Evolutionary conservation across 2,329 filamentous ascomycete species (phyloP).

Genomic region (Colletotrichum spinosum): DNA sequence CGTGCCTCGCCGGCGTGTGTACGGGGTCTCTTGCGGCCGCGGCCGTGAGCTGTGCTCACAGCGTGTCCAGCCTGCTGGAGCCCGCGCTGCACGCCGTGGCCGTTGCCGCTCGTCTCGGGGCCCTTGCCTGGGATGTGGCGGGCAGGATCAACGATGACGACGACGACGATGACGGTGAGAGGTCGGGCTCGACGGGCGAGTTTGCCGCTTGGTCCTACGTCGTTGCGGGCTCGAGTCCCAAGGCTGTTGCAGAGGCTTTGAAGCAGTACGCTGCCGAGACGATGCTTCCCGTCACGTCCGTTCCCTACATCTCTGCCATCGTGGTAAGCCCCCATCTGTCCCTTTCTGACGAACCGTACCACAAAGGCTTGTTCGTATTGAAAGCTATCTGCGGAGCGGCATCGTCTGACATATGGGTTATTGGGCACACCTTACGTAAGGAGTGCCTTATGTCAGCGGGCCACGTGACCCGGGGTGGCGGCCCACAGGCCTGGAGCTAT

Average conservation of each 20-base stretch:
- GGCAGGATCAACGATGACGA: conserved; percentile 54
- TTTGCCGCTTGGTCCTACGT: conserved; percentile 15
- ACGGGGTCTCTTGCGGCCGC: conserved; percentile 76
- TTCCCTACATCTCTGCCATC: conserved; percentile 18
- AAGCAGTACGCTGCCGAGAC: conserved; percentile 9
- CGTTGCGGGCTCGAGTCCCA: background rate
- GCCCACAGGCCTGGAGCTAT: too few relatives aligned
- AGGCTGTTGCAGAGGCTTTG: background rate
- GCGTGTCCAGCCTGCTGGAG: conserved; percentile 70
- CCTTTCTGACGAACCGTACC: too few relatives aligned
- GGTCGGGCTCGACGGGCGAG: background rate
- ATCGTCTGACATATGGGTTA: too few relatives aligned
- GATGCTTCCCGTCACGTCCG: background rate
- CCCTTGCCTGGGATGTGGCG: conserved; percentile 64
- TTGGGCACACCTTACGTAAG: too few relatives aligned
- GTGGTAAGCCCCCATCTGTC: background rate
- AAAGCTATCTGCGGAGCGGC: too few relatives aligned
- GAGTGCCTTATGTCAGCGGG: too few relatives aligned
- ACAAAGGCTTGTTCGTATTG: too few relatives aligned
- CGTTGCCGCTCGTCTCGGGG: conserved; percentile 73
- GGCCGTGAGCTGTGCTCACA: conserved; percentile 72
- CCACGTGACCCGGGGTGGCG: too few relatives aligned
- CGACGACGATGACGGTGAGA: conserved; percentile 60
- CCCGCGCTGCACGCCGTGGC: conserved; percentile 73
- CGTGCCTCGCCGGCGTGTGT: conserved; percentile 72